Evolutionary conservation across 2,329 filamentous ascomycete species (phyloP), one percentile per base, ranked within the genome.

Genomic region (Cryphonectria carpinicola): DNA sequence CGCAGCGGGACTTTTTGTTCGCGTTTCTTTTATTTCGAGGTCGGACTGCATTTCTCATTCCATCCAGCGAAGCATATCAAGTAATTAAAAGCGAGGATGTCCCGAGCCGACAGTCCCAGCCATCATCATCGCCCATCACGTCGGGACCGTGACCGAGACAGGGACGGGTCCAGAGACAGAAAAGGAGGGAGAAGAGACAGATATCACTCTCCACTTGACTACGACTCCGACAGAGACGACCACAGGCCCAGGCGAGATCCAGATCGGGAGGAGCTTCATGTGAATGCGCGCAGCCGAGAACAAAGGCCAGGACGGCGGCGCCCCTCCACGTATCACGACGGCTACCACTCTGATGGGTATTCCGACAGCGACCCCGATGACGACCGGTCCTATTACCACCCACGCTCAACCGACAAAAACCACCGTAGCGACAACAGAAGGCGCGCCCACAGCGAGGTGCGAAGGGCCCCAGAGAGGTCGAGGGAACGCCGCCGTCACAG

Each of bases 291-390:
- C n/a, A 41, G 65, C 41, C 69, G 65, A 35, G 6, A 39, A 3
- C 67, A 56, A 66, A 66, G 61, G 35, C 69, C 46, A n/a, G 8
- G 46, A 61, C 3, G 10, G 39, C 62, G 65, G 39, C 69, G 69
- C 32, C 43, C 60, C 17, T 60, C 69, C 10, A 62, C 60, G 3
- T 68, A 71, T 52, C 68, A 68, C 61, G 69, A 68, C 41, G 69
- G 46, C 65, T 58, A 71, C 41, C 61, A 61, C 49, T 61, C 69
- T 4, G 66, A 61, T 25, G 69, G 68, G n/a, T 68, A 71, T 46
- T 65, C 58, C 66, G 67, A 65, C 65, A 58, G 63, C 52, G 69
- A 54, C 60, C 39, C 56, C 35, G 69, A 66, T n/a, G 56, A 60
- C 32, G 49, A 66, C 32, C 60, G 65, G 22, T 37, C 61, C 52